Evolutionary conservation across 805 yeast species (phyloP), one percentile per base, ranked within the genome.

Genomic region (Lachancea waltii): DNA sequence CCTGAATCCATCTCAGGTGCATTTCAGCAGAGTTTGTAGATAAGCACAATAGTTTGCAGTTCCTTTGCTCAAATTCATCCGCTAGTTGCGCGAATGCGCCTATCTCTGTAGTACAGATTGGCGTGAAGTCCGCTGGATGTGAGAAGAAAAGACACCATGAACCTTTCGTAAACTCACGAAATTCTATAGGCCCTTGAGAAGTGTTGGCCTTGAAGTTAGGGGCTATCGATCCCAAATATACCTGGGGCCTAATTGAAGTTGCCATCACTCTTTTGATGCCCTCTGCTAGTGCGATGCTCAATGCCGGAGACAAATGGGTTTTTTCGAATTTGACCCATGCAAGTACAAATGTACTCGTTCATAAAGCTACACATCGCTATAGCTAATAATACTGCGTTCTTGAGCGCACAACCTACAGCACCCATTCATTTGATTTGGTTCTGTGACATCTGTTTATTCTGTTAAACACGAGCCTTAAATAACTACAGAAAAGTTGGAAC

Each of bases 51-150:
- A 81, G 67, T 53, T 79, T 78, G 39, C 79, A 79, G 40, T 73
- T 73, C 58, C 85, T 69, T 58, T 73, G 71, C 49, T 67, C 68
- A 54, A 81, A 81, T 57, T 80, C 85, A 10, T 82, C 81, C 55
- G 79, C 77, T 54, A 81, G 65, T 54, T 75, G 73, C 47, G 85
- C 80, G 53, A 81, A 79, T 6, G 85, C 86, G 46, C 86, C 86
- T 43, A 81, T 67, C 60, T 81, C 87, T 36, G 87, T 81, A 46
- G 86, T 81, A 60, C 87, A 81, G 33, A 81, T 84, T 24, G 87
- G 87, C 15, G 87, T 81, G 68, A 76, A 80, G 58, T 80, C 86
- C 47, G 79, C 85, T 40, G 87, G 87, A 57, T 81, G 86, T 22
- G 83, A 76, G 64, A 81, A 81, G 45, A 81, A 69, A 28, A 80